A percentile compares a stretch with the other conserved stretches of the same genome.
phyloP scores from a whole-genome alignment of 345 rosid species.

The Alliaria petiolata region DNA sequence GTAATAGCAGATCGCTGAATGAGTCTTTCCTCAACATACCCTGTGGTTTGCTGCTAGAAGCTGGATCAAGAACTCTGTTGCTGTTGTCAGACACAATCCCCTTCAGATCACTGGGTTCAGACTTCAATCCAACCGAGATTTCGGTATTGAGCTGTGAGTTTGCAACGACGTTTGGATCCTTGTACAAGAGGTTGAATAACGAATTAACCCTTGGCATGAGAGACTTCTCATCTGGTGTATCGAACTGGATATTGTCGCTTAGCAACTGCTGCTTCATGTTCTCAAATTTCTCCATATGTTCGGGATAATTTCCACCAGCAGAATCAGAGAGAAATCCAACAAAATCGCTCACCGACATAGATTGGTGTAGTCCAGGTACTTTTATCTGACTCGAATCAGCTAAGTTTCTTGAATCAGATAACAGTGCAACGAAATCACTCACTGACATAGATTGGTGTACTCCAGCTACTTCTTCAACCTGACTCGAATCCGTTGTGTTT shows the following conservation, averaged over 20 bases:
- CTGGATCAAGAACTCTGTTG: constrained; percentile 39
- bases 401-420: constrained; percentile 46
- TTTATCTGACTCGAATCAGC: constrained; percentile 73
- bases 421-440: constrained; percentile 55
- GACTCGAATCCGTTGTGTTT: constrained; percentile 54
- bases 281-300: constrained; percentile 55
- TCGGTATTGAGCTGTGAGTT: constrained; percentile 53
- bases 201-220: constrained; percentile 99
- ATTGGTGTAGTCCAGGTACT: constrained; percentile 81
- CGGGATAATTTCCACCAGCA: constrained; percentile 50
- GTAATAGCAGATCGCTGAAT: constrained; percentile 71
- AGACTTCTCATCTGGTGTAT: constrained; percentile 82
- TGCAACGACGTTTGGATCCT: constrained; percentile 47
- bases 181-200: constrained; percentile 90
- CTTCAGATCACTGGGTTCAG: constrained; percentile 28
- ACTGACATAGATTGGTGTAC: constrained; percentile 82
- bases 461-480: constrained; percentile 68
- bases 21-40: constrained; percentile 96
- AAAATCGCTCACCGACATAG: constrained; percentile 87
- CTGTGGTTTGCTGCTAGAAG: constrained; percentile 45
- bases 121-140: constrained; percentile 35
- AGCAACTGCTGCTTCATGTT: constrained; percentile 82
- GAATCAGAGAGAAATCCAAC: constrained; percentile 81
- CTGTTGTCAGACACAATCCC: constrained; percentile 36
- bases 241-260: constrained; percentile 61